Conservation (phyloP, 257 asterid genomes). For the Voacanga thouarsii region DNA sequence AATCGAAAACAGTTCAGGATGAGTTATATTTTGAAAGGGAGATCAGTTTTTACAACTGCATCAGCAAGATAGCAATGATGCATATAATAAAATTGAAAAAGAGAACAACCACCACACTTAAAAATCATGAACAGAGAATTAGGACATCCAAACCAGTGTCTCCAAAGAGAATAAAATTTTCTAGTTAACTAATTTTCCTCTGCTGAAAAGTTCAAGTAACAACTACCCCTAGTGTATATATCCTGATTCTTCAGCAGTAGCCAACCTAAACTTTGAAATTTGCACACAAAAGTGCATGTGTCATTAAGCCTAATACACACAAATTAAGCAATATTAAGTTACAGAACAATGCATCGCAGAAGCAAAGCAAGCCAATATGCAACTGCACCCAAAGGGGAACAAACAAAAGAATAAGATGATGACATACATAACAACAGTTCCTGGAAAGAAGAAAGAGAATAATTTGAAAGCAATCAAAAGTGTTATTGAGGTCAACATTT, state of each 20-base stretch:
- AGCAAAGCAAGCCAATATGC: background rate
- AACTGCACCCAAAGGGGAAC: background rate
- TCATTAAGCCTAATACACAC: background rate
- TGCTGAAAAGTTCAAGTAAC: background rate
- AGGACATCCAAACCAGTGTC: background rate
- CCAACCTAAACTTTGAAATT: background rate
- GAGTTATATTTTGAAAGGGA: background rate
- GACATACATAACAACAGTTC: background rate
- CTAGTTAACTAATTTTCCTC: background rate
- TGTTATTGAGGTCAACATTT: background rate
- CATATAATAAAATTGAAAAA: background rate
- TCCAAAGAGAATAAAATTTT: background rate
- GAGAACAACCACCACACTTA: background rate
- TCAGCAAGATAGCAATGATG: background rate
- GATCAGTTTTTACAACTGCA: background rate
- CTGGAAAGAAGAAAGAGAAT: background rate
- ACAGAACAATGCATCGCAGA: background rate
- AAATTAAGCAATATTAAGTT: background rate
- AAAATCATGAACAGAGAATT: background rate
- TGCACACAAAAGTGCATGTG: no score
- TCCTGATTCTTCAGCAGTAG: background rate
- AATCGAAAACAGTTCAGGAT: background rate
- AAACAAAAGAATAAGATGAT: background rate
- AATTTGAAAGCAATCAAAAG: background rate
- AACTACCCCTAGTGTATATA: background rate